These are phyloP conservation scores for Pythium phragmitis DNA, from an alignment of 352 stramenopile species.

Conservation along the genomic window DNA sequence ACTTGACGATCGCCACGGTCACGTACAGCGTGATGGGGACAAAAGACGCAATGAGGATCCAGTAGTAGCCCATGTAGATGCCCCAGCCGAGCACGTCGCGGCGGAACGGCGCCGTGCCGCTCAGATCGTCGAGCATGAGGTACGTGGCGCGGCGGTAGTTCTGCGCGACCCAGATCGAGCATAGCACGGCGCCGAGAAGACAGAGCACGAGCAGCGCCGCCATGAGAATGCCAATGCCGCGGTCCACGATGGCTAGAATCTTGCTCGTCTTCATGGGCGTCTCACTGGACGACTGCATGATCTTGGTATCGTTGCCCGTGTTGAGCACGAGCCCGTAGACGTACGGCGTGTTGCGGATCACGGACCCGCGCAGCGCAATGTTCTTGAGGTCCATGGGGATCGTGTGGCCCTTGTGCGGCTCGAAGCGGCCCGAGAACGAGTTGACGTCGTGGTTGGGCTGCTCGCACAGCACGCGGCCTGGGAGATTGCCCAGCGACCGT, in stretches of 20 bases:
- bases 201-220: conserved; percentile 67
- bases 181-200: conserved; percentile 65
- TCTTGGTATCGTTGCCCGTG: conserved; percentile 82
- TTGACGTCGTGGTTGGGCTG: conserved; percentile 89
- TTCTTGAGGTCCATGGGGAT: conserved; percentile 88
- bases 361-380: conserved; percentile 69
- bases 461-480: conserved; percentile 69
- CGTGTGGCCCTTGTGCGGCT: conserved; percentile 68
- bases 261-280: conserved; percentile 80
- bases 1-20: conserved; percentile 86
- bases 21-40: conserved; percentile 89
- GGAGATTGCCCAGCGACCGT: conserved; percentile 57
- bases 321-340: conserved; percentile 83
- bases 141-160: conserved; percentile 64
- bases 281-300: conserved; percentile 82
- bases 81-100: conserved; percentile 68
- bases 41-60: conserved; percentile 87
- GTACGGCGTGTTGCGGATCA: conserved; percentile 84
- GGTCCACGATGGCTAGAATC: conserved; percentile 83
- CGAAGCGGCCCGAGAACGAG: conserved; percentile 76
- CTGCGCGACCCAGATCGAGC: conserved; percentile 62
- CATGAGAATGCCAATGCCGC: conserved; percentile 76
- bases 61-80: conserved; percentile 87
- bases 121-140: conserved; percentile 66
- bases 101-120: conserved; percentile 60